Base-by-base conservation (phyloP, 371 early-diverging fungal genomes). In the Haplosporangium sp. region DNA sequence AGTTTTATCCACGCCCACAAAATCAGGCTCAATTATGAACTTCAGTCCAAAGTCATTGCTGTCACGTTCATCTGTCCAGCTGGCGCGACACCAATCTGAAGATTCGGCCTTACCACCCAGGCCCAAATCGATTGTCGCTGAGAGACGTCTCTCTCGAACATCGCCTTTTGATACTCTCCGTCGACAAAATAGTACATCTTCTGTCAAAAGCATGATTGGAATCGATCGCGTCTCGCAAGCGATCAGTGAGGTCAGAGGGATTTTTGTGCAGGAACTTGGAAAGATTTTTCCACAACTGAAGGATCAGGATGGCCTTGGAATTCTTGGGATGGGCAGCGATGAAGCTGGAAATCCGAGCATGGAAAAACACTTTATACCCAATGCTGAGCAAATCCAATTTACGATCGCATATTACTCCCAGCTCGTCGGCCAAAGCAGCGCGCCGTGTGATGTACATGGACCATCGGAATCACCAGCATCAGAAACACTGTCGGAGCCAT, bases 281-380 rank as follows among this genome's bases (percentile, higher is more conserved):
- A 73, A 73, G 67, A 73, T 79, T 9, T 79, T 79, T 40, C 80
- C 80, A 11, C 80, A 79, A 50, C 73, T 79, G 18, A 79, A 79
- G 37, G 80, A 79, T 60, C 80, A 79, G 42, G 80, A 79, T 47
- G 73, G 80, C 1, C 80, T 79, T 4, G 73, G 80, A 6, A 79
- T 79, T n/a, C 62, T 79, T 14, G 80, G 80, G 14, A 79, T 79
- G 80, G 69, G 80, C 5, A 43, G 53, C 46, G 80, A 79, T 40
- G 80, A 79, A 16, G 40, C 61, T 2, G 66, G 73, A 7, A 37
- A 51, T 13, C 23, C 47, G 21, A 64, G 55, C 43, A 50, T 64
- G 10, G 72, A 71, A 36, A 71, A 67, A 52, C 59, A 71, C 43
- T 73, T 62, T 73, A 79, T 79, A 73, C 80, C 80, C 80, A 79